Percentiles rank a stretch among this genome's conserved stretches.
Conservation (phyloP, 2,329 filamentous ascomycete genomes). For the Amauroascus niger region DNA sequence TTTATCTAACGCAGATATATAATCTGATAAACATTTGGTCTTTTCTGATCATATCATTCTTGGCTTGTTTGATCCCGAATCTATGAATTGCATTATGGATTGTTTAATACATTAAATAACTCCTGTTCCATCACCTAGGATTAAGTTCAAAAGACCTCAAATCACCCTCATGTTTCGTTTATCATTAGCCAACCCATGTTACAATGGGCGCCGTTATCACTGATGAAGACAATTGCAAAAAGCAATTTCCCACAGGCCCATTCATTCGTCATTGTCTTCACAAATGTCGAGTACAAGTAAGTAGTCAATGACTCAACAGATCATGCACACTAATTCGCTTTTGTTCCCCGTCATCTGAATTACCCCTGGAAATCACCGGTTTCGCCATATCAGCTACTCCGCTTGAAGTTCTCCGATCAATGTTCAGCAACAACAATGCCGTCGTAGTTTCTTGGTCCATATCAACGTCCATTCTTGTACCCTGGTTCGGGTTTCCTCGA, state of each 20-base stretch:
- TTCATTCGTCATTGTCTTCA: not conserved
- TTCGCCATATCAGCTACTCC: constrained; percentile 18
- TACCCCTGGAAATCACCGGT: not conserved
- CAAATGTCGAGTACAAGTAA: not conserved
- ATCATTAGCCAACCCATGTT: not conserved
- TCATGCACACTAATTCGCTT: constrained; percentile 48
- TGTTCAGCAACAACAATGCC: constrained; percentile 78
- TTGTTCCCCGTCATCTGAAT: constrained; percentile 21
- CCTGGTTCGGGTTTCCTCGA: constrained; percentile 19
- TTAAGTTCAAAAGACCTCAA: not conserved
- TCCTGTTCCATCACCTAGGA: not conserved
- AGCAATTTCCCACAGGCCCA: not conserved
- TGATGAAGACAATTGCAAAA: no score
- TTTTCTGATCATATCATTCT: not conserved
- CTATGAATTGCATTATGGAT: not conserved
- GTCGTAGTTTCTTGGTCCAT: constrained; percentile 75
- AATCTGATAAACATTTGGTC: not conserved
- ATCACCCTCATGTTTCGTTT: not conserved
- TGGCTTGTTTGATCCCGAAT: not conserved
- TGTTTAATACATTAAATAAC: no score
- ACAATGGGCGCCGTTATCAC: no score
- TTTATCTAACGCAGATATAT: not conserved
- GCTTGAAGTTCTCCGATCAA: constrained; percentile 50
- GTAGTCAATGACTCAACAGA: constrained; percentile 41
- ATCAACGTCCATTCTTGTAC: constrained; percentile 40